Evolutionary conservation across 805 yeast genomes (phyloP).

Genomic region (Candida sithepensis): DNA sequence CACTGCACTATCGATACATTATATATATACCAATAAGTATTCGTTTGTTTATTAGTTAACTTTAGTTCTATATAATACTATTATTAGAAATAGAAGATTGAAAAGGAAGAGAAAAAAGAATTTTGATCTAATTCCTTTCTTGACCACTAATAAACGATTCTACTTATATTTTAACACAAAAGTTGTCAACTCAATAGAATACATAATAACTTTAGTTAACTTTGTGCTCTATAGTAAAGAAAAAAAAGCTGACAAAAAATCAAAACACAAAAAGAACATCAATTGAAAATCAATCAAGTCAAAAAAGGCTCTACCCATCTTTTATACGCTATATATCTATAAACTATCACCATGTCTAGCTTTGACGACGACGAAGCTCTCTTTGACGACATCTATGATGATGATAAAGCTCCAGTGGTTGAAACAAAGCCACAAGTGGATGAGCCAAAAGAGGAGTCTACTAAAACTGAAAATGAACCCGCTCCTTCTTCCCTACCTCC

Average conservation of each 20-base stretch:
- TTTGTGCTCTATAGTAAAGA: not conserved
- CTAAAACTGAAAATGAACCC: constrained; percentile 7
- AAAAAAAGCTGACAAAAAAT: not conserved
- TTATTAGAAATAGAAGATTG: not conserved
- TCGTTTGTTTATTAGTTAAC: not conserved
- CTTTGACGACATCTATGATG: constrained; percentile 81
- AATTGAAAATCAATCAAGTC: not conserved
- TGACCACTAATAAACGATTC: not conserved
- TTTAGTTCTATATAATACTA: not conserved
- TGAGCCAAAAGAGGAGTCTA: constrained; percentile 3
- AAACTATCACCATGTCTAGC: constrained; percentile 42
- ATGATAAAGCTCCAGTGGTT: constrained; percentile 19
- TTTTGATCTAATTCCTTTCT: not conserved
- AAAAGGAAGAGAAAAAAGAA: not conserved
- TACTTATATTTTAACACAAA: not conserved
- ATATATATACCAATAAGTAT: not conserved
- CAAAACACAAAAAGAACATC: not conserved
- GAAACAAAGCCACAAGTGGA: constrained; percentile 4
- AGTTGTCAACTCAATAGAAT: not conserved
- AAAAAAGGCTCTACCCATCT: not conserved
- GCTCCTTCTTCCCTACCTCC: not conserved
- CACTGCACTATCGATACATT: not conserved
- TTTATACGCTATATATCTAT: constrained; percentile 1
- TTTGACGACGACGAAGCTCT: constrained; percentile 92
- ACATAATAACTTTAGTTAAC: not conserved